phyloP scores from a whole-genome alignment of 2,329 filamentous ascomycete species.

The Zalaria sp. region DNA sequence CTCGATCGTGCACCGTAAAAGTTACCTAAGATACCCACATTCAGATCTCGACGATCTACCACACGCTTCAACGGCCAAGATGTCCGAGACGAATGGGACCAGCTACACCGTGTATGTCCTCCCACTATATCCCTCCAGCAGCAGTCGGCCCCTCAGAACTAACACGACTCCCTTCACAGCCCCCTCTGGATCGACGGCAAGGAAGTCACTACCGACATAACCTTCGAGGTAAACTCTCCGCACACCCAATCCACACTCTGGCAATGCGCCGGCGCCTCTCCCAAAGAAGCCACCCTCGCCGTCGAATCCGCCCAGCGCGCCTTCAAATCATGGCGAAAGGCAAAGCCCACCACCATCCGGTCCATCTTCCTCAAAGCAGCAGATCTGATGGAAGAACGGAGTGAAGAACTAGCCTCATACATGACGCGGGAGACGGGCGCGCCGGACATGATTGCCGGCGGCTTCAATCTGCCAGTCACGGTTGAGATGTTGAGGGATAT shows the following conservation, averaged over 20 bases:
- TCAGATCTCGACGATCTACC: too few species aligned
- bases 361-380: constrained; percentile 57
- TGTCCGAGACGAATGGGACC: not conserved
- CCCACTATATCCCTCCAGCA: not conserved
- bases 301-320: constrained; percentile 48
- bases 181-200: constrained; percentile 31
- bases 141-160: not conserved
- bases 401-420: constrained; percentile 45
- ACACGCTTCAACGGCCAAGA: too few species aligned
- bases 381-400: constrained; percentile 13
- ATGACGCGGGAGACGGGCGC: constrained; percentile 45
- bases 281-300: constrained; percentile 40
- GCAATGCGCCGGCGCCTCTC: constrained; percentile 41
- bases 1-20: too few species aligned
- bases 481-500: constrained; percentile 14
- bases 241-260: constrained; percentile 34
- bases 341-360: constrained; percentile 44
- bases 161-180: not conserved
- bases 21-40: too few species aligned
- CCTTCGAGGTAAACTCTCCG: constrained; percentile 42
- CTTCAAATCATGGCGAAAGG: constrained; percentile 53
- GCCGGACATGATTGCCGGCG: constrained; percentile 19
- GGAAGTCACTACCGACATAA: constrained; percentile 27
- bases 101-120: constrained; percentile 10
- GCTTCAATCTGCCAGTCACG: constrained; percentile 12